These are phyloP conservation scores for Pisolithus microcarpus DNA, from an alignment of 768 basidiomycete species.

Conservation along the genomic window DNA sequence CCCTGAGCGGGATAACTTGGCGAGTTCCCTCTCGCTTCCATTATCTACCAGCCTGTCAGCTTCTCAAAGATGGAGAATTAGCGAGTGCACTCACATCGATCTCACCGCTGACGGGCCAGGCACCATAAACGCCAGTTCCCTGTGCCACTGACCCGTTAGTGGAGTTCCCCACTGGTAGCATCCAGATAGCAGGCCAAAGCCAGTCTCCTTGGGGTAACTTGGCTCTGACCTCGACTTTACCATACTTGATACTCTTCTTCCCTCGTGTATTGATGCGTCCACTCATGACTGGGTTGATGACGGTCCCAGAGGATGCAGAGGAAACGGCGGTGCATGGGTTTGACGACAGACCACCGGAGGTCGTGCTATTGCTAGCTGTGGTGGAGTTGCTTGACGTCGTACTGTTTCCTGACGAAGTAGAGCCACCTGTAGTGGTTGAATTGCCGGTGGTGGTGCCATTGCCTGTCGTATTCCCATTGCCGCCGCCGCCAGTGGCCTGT, in stretches of 20 bases:
- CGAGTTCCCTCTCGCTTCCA: slow-evolving; percentile 47
- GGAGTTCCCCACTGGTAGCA: slow-evolving; percentile 22
- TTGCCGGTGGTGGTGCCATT: slow-evolving; percentile 12
- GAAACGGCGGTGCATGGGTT: slow-evolving; percentile 43
- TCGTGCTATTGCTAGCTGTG: slow-evolving; percentile 9
- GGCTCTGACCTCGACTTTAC: slow-evolving; percentile 54
- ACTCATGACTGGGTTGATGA: slow-evolving; percentile 48
- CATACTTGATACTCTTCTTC: slow-evolving; percentile 43
- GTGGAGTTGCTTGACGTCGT: slow-evolving; percentile 5
- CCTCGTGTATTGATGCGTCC: slow-evolving; percentile 48
- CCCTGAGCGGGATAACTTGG: slow-evolving; percentile 38
- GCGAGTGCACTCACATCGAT: slow-evolving; percentile 43
- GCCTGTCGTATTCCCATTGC: slow-evolving; percentile 4
- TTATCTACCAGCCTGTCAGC: slow-evolving; percentile 31
- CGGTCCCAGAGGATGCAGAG: slow-evolving; percentile 24
- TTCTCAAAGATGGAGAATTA: not conserved
- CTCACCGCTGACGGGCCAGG: slow-evolving; percentile 50
- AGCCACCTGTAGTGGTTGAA: slow-evolving; percentile 12
- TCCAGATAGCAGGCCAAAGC: slow-evolving; percentile 29
- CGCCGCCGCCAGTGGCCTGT: slow-evolving; percentile 1
- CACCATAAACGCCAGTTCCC: slow-evolving; percentile 20
- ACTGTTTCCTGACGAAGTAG: slow-evolving; percentile 6
- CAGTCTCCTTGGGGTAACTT: slow-evolving; percentile 51
- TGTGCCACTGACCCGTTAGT: slow-evolving; percentile 1
- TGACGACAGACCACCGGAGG: slow-evolving; percentile 13